Base-by-base conservation (phyloP, 306 rosid species). In the apple (Malus domestica) region DNA sequence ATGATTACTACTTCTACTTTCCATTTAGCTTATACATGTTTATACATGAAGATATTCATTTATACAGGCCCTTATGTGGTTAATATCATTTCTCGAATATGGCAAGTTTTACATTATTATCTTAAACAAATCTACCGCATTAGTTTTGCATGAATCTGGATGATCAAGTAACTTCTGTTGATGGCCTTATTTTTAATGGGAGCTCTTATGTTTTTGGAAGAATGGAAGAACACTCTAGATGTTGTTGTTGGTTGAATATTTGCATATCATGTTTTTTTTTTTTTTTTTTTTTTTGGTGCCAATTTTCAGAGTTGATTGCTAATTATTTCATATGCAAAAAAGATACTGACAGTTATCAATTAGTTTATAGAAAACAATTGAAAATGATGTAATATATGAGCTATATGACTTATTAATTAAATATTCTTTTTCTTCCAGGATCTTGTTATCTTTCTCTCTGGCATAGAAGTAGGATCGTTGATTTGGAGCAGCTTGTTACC, bases 381-480 rank as follows among this genome's bases (percentile, higher is more conserved):
- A 67, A 42, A 67, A 44, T 67, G n/a, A 67, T 72, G 61, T 72
- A 60, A 35, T 45, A 38, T 27, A 59, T 42, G 59, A 42, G 40
- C 19, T 6, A 49, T 9, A 27, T 45, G 29, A 61, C 12, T 73
- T 76, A 73, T 82, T 72, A 63, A 66, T 67, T 82, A 20, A 29
- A 30, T 69, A 22, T 5, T 71, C 4, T 40, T 22, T 68, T 8
- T 69, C 38, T 70, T 78, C 76, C 83, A 92, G 99, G 97, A 65
- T 85, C 96, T 38, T 89, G 86, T 85, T 74, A 76, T 86, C 87
- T 95, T 75, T 86, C 97, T 85, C 81, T 95, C 68, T 95, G 93
- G 96, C 88, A 78, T 69, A 87, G 76, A 67, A 89, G 82, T 78
- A 80, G 84, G 60, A 79, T n/a, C 42, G 67, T 80, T 75, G 88